Conservation (phyloP, 2,329 filamentous ascomycete species). For the Colletotrichum liriopes region DNA sequence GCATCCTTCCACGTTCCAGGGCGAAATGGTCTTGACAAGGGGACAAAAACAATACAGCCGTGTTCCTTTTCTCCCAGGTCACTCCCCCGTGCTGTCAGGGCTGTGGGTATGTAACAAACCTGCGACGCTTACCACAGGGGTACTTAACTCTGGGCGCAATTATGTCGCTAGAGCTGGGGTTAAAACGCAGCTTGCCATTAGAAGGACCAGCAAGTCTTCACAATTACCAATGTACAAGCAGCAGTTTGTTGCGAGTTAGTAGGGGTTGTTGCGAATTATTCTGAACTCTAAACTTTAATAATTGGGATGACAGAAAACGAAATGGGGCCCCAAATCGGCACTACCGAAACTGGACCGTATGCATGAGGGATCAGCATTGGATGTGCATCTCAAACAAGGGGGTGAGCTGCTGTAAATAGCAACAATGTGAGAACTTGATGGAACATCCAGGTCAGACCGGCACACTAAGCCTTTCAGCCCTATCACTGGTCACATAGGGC, state of each 20-base stretch:
- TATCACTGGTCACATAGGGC: not conserved
- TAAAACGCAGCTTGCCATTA: not conserved
- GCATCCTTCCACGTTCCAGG: constrained; percentile 8
- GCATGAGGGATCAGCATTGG: constrained; percentile 2
- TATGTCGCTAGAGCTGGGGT: not conserved
- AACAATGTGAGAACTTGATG: not conserved
- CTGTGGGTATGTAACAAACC: not conserved
- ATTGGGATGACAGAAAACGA: not conserved
- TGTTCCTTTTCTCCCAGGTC: not conserved
- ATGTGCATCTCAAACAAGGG: constrained; percentile 11
- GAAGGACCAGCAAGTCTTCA: not conserved
- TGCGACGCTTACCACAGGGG: not conserved
- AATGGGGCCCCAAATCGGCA: not conserved
- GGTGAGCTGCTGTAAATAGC: constrained; percentile 15
- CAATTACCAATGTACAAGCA: too few species aligned
- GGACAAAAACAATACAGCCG: not conserved
- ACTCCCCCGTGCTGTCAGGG: not conserved
- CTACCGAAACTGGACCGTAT: constrained; percentile 5
- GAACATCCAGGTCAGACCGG: not conserved
- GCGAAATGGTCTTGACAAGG: not conserved
- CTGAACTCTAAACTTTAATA: not conserved
- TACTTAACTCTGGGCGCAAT: too few species aligned
- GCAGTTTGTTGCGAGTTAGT: not conserved
- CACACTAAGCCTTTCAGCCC: constrained; percentile 1
- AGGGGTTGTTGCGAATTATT: not conserved